phyloP scores from a whole-genome alignment of 148 eudicot genomes.

The Dysphania ambrosioides region DNA sequence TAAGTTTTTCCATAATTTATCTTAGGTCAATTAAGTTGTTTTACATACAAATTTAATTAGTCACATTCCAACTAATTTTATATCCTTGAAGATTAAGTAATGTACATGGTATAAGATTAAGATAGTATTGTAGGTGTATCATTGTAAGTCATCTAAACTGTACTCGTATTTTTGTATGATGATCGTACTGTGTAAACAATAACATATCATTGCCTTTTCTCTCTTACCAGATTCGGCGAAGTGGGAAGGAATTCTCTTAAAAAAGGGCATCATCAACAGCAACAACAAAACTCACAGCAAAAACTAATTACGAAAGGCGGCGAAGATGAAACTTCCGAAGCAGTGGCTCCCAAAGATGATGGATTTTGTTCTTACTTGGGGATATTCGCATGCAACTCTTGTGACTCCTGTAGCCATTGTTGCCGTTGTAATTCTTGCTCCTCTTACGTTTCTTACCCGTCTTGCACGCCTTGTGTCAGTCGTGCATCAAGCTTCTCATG shows the following conservation, averaged over 20 bases:
- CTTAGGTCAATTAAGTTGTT: no score
- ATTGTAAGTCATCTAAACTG: no score
- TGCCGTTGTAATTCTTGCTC: background rate
- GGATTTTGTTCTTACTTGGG: background rate
- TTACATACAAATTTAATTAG: no score
- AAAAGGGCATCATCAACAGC: background rate
- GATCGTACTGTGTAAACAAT: no score
- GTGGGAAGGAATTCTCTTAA: background rate
- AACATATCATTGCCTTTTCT: background rate
- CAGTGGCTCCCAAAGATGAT: background rate
- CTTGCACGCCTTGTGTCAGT: background rate
- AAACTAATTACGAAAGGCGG: background rate
- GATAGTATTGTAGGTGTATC: no score
- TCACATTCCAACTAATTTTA: no score
- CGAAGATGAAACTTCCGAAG: background rate
- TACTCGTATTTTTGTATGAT: no score
- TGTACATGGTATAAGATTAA: no score
- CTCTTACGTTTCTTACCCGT: constrained; percentile 4
- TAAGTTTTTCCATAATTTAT: no score
- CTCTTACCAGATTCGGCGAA: constrained; percentile 13
- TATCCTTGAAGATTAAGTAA: no score
- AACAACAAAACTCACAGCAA: background rate
- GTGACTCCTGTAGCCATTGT: no score
- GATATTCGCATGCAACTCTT: background rate
- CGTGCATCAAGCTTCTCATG: constrained; percentile 16